Evolutionary conservation across 2,329 filamentous ascomycete genomes (phyloP).

Genomic region (Xylariaceae sp.): DNA sequence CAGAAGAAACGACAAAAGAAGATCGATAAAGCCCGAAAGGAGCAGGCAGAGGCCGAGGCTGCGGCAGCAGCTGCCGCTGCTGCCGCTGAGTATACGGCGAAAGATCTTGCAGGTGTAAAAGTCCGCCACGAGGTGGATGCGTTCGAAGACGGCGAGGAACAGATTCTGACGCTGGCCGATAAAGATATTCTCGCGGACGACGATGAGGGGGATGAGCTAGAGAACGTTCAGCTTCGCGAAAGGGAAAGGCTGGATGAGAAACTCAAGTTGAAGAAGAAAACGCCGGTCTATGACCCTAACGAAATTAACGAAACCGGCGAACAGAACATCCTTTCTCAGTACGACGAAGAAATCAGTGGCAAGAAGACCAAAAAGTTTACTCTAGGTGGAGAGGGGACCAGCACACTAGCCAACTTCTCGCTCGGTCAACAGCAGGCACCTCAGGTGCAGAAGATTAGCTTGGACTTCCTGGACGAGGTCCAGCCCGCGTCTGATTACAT

Average conservation of each 20-base stretch:
- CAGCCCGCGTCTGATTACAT: conserved; percentile 79
- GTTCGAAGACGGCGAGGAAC: conserved; percentile 78
- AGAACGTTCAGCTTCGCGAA: conserved; percentile 68
- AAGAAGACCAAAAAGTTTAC: conserved; percentile 88
- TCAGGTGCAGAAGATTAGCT: conserved; percentile 65
- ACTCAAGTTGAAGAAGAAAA: conserved; percentile 84
- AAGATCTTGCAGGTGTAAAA: conserved; percentile 83
- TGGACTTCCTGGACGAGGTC: conserved; percentile 60
- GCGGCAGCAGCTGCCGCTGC: conserved; percentile 62
- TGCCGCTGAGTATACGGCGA: conserved; percentile 68
- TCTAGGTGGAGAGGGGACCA: conserved; percentile 69
- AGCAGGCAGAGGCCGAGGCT: conserved; percentile 72
- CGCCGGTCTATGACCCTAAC: conserved; percentile 81
- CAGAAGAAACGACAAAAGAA: conserved; percentile 94
- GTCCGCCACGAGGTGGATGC: conserved; percentile 81
- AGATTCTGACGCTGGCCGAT: conserved; percentile 93
- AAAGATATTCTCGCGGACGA: conserved; percentile 72
- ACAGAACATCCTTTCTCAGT: conserved; percentile 73
- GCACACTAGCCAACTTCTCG: conserved; percentile 55
- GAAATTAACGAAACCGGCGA: conserved; percentile 61
- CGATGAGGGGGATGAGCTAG: conserved; percentile 84
- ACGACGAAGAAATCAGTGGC: conserved; percentile 90
- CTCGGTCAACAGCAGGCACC: conserved; percentile 51
- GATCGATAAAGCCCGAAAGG: conserved; percentile 68
- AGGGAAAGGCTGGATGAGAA: conserved; percentile 68